These are phyloP conservation scores for Chrysopogon serrulatus DNA, from an alignment of 176 grass and related monocot genomes.

Conservation along the genomic window DNA sequence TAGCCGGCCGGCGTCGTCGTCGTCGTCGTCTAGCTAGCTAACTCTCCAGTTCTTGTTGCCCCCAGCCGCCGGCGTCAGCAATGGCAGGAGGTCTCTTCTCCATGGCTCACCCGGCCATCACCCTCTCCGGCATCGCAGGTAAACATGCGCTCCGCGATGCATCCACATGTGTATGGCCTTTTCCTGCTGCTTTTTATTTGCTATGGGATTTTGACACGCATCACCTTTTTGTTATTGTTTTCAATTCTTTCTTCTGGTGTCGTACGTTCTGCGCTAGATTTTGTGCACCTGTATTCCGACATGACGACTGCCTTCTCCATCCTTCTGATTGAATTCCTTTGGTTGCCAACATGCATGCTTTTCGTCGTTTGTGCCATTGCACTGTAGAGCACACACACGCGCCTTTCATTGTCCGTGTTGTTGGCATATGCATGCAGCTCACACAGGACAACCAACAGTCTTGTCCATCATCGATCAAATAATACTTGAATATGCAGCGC, in stretches of 20 bases:
- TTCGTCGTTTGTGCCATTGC: neutral
- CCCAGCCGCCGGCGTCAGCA: neutral
- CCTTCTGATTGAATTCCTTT: neutral
- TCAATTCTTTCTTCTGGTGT: neutral
- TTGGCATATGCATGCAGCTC: neutral
- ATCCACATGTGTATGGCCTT: no score
- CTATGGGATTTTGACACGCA: neutral
- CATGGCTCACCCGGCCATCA: conserved; percentile 44
- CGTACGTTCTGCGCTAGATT: neutral
- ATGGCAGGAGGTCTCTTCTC: conserved; percentile 38
- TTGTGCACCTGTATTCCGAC: neutral
- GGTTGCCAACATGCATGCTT: neutral
- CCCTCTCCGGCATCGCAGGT: conserved; percentile 50
- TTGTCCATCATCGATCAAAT: neutral
- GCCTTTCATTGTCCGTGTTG: neutral
- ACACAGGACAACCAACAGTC: neutral
- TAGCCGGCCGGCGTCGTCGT: neutral
- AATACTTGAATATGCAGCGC: neutral
- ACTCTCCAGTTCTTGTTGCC: neutral
- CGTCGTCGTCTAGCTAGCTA: neutral
- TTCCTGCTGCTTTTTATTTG: neutral
- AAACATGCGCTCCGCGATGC: no score
- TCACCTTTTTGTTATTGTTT: neutral
- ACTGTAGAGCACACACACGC: neutral
- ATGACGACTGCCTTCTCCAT: neutral